Evolutionary conservation across 345 rosid genomes (phyloP).

Genomic region (Rhodamnia rubescens): DNA sequence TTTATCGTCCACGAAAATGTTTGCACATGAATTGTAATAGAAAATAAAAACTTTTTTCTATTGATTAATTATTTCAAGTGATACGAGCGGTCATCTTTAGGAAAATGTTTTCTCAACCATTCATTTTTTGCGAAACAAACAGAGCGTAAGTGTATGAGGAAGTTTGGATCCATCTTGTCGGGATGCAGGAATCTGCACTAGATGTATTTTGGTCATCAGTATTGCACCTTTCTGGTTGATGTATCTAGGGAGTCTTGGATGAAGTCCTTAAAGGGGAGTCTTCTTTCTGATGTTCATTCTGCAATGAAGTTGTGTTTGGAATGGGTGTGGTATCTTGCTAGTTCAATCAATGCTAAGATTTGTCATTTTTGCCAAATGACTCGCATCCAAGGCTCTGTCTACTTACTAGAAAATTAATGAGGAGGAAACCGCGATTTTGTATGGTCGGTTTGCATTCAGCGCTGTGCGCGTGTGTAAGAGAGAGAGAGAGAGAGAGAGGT

Average conservation of each 20-base stretch:
- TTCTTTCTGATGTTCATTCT: background rate
- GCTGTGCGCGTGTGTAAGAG: rapidly evolving
- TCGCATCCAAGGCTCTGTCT: background rate
- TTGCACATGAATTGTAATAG: no score
- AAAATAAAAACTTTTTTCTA: no score
- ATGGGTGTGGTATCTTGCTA: background rate
- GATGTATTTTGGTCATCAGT: background rate
- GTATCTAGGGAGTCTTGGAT: background rate
- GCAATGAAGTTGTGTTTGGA: background rate
- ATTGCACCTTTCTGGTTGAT: background rate
- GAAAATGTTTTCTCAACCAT: no score
- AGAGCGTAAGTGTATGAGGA: background rate
- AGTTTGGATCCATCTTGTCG: background rate
- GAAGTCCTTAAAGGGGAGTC: background rate
- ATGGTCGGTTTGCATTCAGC: background rate
- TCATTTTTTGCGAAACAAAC: no score
- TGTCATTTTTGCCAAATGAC: background rate
- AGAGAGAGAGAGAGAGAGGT: background rate
- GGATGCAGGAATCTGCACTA: background rate
- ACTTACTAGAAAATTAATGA: background rate
- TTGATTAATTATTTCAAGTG: no score
- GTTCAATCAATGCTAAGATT: background rate
- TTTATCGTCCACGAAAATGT: no score
- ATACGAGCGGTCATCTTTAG: no score
- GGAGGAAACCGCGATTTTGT: background rate